A percentile compares a stretch with the other conserved stretches of the same genome.
Evolutionary conservation across 2,329 filamentous ascomycete genomes (phyloP).

Genomic region (Aspergillus vadensis): DNA sequence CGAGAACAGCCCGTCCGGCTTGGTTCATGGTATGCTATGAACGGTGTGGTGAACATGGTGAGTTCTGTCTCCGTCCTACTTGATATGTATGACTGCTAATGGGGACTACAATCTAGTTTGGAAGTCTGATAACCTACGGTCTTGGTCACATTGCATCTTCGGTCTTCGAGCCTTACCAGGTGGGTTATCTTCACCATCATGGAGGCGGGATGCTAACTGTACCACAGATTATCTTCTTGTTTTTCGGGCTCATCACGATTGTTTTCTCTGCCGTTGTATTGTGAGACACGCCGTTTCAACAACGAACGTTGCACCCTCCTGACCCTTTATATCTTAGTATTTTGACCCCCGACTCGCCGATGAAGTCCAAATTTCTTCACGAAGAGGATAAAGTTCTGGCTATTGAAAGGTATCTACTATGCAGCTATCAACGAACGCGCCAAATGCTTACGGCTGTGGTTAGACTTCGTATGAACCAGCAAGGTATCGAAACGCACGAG

Average conservation of each 20-base stretch:
- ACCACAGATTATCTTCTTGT: slow-evolving; percentile 35
- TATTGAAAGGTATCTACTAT: slow-evolving; percentile 51
- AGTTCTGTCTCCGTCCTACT: neutral
- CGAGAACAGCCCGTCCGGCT: slow-evolving; percentile 55
- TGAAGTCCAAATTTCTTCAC: slow-evolving; percentile 59
- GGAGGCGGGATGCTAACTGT: neutral
- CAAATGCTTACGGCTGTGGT: slow-evolving; percentile 8
- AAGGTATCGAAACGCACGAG: slow-evolving; percentile 42
- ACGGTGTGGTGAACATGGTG: slow-evolving; percentile 57
- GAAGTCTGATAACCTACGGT: slow-evolving; percentile 58
- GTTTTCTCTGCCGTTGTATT: slow-evolving; percentile 55
- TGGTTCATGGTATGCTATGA: slow-evolving; percentile 58
- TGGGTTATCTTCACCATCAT: slow-evolving; percentile 17
- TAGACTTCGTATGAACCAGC: slow-evolving; percentile 54
- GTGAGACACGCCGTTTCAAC: slow-evolving; percentile 18
- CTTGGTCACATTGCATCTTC: slow-evolving; percentile 51
- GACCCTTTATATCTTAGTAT: slow-evolving; percentile 24
- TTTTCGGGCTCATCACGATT: slow-evolving; percentile 53
- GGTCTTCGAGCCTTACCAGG: slow-evolving; percentile 55
- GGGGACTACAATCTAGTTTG: slow-evolving; percentile 32
- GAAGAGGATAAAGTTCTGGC: slow-evolving; percentile 60
- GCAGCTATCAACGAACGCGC: neutral
- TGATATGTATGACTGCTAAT: neutral
- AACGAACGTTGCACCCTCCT: neutral
- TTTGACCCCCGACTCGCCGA: slow-evolving; percentile 66